phyloP scores from a whole-genome alignment of 257 asterid genomes.

The Salvia rosmarinus region DNA sequence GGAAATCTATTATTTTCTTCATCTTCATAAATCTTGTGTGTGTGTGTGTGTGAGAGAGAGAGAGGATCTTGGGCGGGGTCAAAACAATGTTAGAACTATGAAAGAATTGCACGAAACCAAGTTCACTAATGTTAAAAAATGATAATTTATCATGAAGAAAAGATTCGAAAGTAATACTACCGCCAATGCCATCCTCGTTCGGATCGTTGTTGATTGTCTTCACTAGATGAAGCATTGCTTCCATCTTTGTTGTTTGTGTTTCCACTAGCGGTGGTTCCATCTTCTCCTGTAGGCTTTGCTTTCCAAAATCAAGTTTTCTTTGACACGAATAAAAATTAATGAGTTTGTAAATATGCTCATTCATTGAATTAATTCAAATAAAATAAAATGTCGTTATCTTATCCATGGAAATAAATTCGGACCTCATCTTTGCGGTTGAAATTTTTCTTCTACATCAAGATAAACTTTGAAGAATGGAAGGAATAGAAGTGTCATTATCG shows the following conservation, averaged over 20 bases:
- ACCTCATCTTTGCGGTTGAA: constrained; percentile 92
- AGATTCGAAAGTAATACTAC: too few relatives aligned
- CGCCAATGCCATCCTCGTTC: too few relatives aligned
- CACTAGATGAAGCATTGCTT: constrained; percentile 50
- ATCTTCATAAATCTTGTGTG: too few relatives aligned
- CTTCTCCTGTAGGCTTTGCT: constrained; percentile 55
- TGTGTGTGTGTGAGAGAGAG: too few relatives aligned
- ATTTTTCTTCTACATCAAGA: constrained; percentile 80
- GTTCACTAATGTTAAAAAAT: too few relatives aligned
- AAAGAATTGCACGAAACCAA: too few relatives aligned
- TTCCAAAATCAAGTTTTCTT: constrained; percentile 71
- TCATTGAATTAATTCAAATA: not conserved
- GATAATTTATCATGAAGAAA: too few relatives aligned
- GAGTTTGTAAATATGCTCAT: constrained; percentile 11
- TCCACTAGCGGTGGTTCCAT: constrained; percentile 43
- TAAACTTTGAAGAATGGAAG: constrained; percentile 57
- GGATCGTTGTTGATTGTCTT: constrained; percentile 59
- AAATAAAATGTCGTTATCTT: not conserved
- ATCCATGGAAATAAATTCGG: constrained; percentile 24
- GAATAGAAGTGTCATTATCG: constrained; percentile 25
- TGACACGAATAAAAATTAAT: constrained; percentile 55
- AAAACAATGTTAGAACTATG: too few relatives aligned
- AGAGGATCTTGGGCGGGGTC: too few relatives aligned
- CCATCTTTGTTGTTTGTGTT: constrained; percentile 41
- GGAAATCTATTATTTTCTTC: too few relatives aligned